Conservation (phyloP, 1,284 basidiomycete genomes). For the Marasmius tenuissimus region DNA sequence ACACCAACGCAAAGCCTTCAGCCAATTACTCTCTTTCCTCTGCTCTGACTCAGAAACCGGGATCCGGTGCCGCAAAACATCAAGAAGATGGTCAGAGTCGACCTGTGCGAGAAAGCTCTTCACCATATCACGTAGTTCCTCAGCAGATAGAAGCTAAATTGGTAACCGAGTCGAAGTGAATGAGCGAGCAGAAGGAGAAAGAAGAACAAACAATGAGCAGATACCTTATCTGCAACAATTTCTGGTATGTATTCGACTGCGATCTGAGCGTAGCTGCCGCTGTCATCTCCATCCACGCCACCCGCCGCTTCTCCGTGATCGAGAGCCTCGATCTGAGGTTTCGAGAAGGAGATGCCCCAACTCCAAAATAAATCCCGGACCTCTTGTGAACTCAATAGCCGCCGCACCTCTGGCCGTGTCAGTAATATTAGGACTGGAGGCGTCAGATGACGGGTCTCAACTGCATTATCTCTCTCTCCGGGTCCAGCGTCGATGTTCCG, state of each 20-base stretch:
- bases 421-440: constrained; percentile 63
- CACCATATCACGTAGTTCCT: constrained; percentile 67
- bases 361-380: constrained; percentile 51
- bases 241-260: constrained; percentile 59
- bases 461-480: constrained; percentile 26
- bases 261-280: constrained; percentile 54
- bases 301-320: constrained; percentile 21
- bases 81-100: constrained; percentile 33
- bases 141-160: constrained; percentile 56
- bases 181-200: constrained; percentile 2
- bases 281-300: constrained; percentile 30
- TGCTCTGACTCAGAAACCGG: constrained; percentile 18
- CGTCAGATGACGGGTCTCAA: constrained; percentile 41
- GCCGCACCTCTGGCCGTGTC: constrained; percentile 57
- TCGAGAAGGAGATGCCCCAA: constrained; percentile 74
- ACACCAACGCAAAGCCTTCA: constrained; percentile 73
- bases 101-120: constrained; percentile 57
- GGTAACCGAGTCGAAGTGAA: constrained; percentile 2
- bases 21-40: constrained; percentile 53
- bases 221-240: constrained; percentile 69
- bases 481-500: constrained; percentile 26
- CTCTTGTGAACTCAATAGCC: constrained; percentile 40
- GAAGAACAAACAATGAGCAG: constrained; percentile 9
- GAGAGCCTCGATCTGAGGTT: constrained; percentile 23
- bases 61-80: constrained; percentile 16